phyloP scores from a whole-genome alignment of 805 yeast species.

The Saturnispora quitensis region DNA sequence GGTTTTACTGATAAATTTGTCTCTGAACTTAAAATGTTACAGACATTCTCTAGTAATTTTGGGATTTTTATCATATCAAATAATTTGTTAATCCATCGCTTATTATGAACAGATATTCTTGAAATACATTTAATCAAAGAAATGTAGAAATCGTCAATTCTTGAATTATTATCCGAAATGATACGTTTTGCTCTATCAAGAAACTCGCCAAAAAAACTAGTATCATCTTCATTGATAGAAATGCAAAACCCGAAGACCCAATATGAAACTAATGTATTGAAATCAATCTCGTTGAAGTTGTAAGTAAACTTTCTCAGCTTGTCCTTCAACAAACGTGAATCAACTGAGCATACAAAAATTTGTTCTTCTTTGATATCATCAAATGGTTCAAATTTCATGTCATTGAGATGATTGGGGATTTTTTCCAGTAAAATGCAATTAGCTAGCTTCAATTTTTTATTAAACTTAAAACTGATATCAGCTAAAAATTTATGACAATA shows the following conservation, averaged over 20 bases:
- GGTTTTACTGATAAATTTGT: not conserved
- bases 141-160: not conserved
- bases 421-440: not conserved
- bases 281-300: not conserved
- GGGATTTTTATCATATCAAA: not conserved
- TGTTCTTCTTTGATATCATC: not conserved
- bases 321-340: not conserved
- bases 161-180: not conserved
- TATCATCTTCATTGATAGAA: not conserved
- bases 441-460: not conserved
- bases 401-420: not conserved
- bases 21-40: slow-evolving; percentile 2
- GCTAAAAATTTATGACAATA: not conserved
- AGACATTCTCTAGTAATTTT: slow-evolving; percentile 1
- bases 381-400: not conserved
- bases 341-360: not conserved
- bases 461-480: not conserved
- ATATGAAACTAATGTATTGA: not conserved
- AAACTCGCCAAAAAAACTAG: not conserved
- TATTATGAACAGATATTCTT: not conserved
- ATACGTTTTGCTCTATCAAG: slow-evolving; percentile 4
- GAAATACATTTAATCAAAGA: not conserved
- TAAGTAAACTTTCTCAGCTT: slow-evolving; percentile 1
- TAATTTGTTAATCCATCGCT: slow-evolving; percentile 2
- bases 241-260: slow-evolving; percentile 4